These are phyloP conservation scores for Pseudogymnoascus sp. DNA, from an alignment of 2,329 filamentous ascomycete species.

Conservation along the genomic window DNA sequence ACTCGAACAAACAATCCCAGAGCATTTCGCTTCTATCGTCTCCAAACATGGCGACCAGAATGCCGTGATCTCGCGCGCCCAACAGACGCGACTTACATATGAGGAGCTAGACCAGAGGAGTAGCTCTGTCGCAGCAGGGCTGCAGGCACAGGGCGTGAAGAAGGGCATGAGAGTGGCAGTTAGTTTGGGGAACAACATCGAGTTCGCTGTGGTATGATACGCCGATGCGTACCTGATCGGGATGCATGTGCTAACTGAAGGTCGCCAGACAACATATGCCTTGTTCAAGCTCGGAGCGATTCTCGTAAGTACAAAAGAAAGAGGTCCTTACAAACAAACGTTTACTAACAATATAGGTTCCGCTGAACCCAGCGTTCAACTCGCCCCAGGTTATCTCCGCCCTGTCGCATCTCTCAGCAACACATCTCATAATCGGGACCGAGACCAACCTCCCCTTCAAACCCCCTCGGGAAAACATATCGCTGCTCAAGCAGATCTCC, in stretches of 20 bases:
- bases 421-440: conserved; percentile 73
- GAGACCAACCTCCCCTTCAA: conserved; percentile 78
- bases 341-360: conserved; percentile 46
- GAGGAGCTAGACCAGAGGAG: conserved; percentile 65
- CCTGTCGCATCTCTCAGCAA: conserved; percentile 63
- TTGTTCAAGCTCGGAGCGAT: conserved; percentile 92
- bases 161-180: conserved; percentile 83
- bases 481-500: conserved; percentile 47
- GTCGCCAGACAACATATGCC: conserved; percentile 60
- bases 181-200: conserved; percentile 74
- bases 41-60: conserved; percentile 54
- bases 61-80: conserved; percentile 48
- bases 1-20: conserved; percentile 59
- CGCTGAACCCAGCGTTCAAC: conserved; percentile 86
- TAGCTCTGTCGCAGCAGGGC: conserved; percentile 64
- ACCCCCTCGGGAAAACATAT: conserved; percentile 50
- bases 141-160: conserved; percentile 61
- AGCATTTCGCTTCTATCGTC: conserved; percentile 64
- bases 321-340: not conserved
- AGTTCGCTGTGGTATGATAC: conserved; percentile 63
- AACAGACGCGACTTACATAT: conserved; percentile 59
- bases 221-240: not conserved
- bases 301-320: conserved; percentile 43
- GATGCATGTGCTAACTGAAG: conserved; percentile 17
- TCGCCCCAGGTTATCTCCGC: conserved; percentile 69